A percentile compares a stretch with the other conserved stretches of the same genome.
Conservation (phyloP, 371 early-diverging fungal genomes). For the Mucor piriformis region DNA sequence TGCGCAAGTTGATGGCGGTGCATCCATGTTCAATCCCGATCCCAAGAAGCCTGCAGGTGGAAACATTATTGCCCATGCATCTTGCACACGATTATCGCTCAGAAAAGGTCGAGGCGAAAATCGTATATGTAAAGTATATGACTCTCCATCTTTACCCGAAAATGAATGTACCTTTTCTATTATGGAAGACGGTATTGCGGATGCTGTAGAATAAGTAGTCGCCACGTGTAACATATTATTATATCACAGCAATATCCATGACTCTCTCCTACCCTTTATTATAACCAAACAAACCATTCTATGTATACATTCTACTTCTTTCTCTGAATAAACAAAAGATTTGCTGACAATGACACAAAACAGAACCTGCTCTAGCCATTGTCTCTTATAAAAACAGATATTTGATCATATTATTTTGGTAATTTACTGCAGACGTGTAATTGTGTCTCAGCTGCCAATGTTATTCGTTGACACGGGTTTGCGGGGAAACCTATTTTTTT, state of each 20-base stretch:
- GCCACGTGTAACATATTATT: neutral
- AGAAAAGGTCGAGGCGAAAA: constrained; percentile 85
- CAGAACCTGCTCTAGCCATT: no score
- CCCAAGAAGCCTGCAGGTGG: constrained; percentile 99
- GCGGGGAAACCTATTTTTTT: no score
- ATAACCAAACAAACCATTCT: no score
- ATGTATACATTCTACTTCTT: no score
- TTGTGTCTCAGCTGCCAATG: no score
- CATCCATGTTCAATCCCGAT: constrained; percentile 91
- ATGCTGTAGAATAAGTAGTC: constrained; percentile 61
- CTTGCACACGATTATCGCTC: constrained; percentile 80
- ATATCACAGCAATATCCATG: neutral
- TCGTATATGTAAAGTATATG: constrained; percentile 86
- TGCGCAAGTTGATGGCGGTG: constrained; percentile 95
- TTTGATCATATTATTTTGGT: no score
- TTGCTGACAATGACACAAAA: no score
- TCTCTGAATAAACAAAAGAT: no score
- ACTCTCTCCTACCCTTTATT: neutral
- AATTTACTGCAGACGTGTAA: no score
- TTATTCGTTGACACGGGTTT: no score
- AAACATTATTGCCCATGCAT: constrained; percentile 98
- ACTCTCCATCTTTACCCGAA: constrained; percentile 83
- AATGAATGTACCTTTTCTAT: constrained; percentile 74
- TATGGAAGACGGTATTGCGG: constrained; percentile 63
- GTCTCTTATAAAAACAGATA: no score